A percentile compares a stretch with the other conserved stretches of the same genome.
phyloP scores from a whole-genome alignment of 208 protist species.

The Leishmania tropica region DNA sequence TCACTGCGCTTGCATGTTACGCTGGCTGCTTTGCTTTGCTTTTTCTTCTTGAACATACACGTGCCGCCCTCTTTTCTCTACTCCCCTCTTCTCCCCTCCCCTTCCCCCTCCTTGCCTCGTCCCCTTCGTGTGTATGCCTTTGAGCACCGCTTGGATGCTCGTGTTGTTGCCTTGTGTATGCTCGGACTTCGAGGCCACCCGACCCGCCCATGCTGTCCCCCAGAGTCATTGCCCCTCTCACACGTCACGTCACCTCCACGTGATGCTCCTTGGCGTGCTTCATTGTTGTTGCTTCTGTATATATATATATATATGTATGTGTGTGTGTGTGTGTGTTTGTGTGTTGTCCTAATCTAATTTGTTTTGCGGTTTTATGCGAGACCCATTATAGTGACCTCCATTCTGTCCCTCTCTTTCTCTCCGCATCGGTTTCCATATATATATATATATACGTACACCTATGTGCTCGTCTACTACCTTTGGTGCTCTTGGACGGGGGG shows the following conservation, averaged over 20 bases:
- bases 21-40: no score
- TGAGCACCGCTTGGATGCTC: no score
- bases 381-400: background rate
- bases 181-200: background rate
- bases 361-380: background rate
- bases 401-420: background rate
- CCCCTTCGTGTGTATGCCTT: no score
- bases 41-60: no score
- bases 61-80: background rate
- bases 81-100: no score
- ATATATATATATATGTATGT: no score
- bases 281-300: background rate
- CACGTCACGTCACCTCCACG: background rate
- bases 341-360: background rate
- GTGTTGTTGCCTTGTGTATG: background rate
- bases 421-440: background rate
- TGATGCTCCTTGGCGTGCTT: background rate
- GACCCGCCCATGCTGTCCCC: no score
- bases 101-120: no score
- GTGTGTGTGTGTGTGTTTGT: background rate
- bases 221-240: background rate
- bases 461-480: background rate
- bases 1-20: no score
- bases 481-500: background rate
- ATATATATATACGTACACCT: background rate